These are phyloP conservation scores for Hymenoscyphus albidus DNA, from an alignment of 2,329 filamentous ascomycete species.

Conservation along the genomic window DNA sequence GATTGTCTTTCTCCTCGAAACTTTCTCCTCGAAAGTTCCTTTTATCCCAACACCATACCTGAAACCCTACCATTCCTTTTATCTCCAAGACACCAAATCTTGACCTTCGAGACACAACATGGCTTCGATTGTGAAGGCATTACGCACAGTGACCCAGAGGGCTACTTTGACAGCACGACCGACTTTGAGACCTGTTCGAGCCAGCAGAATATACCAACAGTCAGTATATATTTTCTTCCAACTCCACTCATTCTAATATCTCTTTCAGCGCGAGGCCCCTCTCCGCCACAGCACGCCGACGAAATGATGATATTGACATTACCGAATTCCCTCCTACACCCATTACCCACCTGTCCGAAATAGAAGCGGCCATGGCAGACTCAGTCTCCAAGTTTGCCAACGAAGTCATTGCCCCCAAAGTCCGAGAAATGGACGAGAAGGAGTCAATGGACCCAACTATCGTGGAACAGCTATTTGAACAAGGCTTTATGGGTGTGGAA, in stretches of 20 bases:
- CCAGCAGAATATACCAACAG: constrained; percentile 40
- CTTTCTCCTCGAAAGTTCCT: background rate
- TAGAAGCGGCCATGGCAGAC: constrained; percentile 84
- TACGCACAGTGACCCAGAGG: constrained; percentile 44
- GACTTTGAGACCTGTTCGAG: constrained; percentile 37
- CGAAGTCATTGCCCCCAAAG: constrained; percentile 84
- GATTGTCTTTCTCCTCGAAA: background rate
- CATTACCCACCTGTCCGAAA: constrained; percentile 88
- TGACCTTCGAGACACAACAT: constrained; percentile 33
- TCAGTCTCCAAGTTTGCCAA: constrained; percentile 86
- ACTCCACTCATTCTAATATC: background rate
- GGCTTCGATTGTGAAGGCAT: constrained; percentile 45
- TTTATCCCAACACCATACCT: background rate
- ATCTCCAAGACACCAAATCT: background rate
- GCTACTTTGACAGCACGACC: constrained; percentile 37
- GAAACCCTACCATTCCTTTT: background rate
- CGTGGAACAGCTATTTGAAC: constrained; percentile 93
- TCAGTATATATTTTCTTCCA: constrained; percentile 26
- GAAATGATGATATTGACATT: constrained; percentile 57
- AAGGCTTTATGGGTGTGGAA: constrained; percentile 95
- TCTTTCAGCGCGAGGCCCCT: constrained; percentile 47
- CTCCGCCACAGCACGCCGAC: constrained; percentile 55
- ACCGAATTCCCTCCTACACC: constrained; percentile 81
- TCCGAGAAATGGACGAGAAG: constrained; percentile 95
- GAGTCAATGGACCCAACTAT: constrained; percentile 87